Percentiles rank a stretch among this genome's conserved stretches.
phyloP scores from a whole-genome alignment of 2,329 filamentous ascomycete species.

The Biscogniauxia sp. region DNA sequence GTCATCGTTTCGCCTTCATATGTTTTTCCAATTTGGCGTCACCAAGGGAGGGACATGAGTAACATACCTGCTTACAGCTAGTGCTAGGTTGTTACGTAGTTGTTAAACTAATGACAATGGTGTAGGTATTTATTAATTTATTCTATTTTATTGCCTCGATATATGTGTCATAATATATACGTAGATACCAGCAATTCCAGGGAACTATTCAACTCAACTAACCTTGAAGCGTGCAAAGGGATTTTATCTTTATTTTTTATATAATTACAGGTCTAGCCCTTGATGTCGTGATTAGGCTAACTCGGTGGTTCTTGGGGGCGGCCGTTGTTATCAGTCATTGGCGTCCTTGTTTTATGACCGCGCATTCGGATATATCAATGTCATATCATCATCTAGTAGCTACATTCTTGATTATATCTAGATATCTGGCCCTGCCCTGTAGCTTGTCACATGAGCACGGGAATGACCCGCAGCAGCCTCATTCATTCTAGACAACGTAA shows the following conservation, averaged over 20 bases:
- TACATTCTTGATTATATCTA: neutral
- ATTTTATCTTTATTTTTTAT: neutral
- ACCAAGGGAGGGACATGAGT: neutral
- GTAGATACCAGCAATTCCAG: neutral
- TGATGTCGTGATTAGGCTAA: neutral
- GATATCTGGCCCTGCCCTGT: neutral
- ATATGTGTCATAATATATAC: neutral
- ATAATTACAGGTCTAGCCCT: neutral
- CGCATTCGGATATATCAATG: neutral
- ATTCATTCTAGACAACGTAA: neutral
- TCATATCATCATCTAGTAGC: neutral
- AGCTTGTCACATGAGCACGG: neutral
- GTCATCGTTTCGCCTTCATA: too few relatives aligned
- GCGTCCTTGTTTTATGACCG: neutral
- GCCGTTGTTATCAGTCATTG: neutral
- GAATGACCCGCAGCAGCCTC: neutral
- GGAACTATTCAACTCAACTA: neutral
- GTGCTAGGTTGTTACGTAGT: too few relatives aligned
- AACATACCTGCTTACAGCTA: too few relatives aligned
- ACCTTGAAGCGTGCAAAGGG: neutral
- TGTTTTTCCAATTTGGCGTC: neutral
- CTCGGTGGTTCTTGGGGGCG: neutral
- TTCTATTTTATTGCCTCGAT: too few relatives aligned
- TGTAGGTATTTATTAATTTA: too few relatives aligned
- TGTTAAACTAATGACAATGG: too few relatives aligned